Percentiles rank a stretch among this genome's conserved stretches.
Evolutionary conservation across 192 early-diverging fungal genomes (phyloP).

Genomic region (Linnemannia exigua): DNA sequence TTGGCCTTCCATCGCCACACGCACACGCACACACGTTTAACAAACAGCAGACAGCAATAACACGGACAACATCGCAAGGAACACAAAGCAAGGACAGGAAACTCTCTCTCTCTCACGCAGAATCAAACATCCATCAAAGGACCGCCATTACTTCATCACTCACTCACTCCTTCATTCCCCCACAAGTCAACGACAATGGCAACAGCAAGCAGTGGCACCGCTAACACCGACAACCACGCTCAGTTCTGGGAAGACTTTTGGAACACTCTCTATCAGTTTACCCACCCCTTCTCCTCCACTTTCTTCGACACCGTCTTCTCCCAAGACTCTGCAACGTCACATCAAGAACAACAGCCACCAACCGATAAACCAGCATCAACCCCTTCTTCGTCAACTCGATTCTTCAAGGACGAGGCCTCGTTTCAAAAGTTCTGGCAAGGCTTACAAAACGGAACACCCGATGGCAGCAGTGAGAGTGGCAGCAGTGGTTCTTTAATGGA

Average conservation of each 20-base stretch:
- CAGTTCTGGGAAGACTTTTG: constrained; percentile 58
- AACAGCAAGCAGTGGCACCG: not conserved
- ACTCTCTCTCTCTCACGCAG: no score
- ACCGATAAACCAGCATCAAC: not conserved
- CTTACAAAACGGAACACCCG: constrained; percentile 13
- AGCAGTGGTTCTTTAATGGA: not conserved
- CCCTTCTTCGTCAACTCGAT: not conserved
- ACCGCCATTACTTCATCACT: not conserved
- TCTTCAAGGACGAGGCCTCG: constrained; percentile 26
- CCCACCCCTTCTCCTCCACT: constrained; percentile 52
- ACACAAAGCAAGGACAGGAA: not conserved
- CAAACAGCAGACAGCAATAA: not conserved
- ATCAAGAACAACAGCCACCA: not conserved
- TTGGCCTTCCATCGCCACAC: not conserved
- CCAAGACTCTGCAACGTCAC: not conserved
- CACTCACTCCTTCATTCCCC: not conserved
- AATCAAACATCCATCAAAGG: not conserved
- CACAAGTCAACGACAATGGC: not conserved
- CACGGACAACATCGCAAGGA: constrained; percentile 7
- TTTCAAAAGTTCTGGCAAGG: constrained; percentile 53
- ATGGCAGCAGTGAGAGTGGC: not conserved
- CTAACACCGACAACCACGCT: not conserved
- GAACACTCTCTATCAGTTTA: constrained; percentile 55
- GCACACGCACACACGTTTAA: no score
- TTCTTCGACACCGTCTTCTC: constrained; percentile 51